Evolutionary conservation across 108 stramenopile species (phyloP), one percentile per base, ranked within the genome.

Genomic region (Aureococcus anophagefferens): DNA sequence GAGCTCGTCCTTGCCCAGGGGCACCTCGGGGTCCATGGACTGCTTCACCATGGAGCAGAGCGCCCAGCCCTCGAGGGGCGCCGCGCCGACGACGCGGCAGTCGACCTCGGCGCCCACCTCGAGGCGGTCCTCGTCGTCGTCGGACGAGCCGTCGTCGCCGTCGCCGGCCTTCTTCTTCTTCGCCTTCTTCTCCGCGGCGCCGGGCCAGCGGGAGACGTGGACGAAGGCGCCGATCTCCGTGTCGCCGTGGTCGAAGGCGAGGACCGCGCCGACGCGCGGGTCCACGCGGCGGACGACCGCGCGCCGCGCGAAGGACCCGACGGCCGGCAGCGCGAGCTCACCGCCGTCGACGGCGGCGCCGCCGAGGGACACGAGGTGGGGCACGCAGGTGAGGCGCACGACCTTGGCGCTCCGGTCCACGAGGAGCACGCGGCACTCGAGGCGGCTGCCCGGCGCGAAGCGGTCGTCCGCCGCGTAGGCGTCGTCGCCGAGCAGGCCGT

Each of bases 81-180:
- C 66, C 32, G 45, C 16, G 0, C 77, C 79, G 30, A 77, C 75
- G 15, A 78, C 74, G 34, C 79, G 77, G 37, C 75, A 78, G 35
- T 31, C 36, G 0, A 74, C 77, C 21, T 25, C 51, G 13, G 51
- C 25, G 51, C 21, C 51, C 37, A 40, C 37, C 25, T 16, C 51
- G 21, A 25, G 51, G 21, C 25, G 3, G 17, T 25, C 51, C 25
- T 59, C 51, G 7, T 4, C 4, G 11, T 40, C 11, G 11, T 40
- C 37, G 7, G 7, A 4, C 37, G 7, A 4, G 7, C 37, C 37
- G 37, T 40, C 37, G 7, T 40, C 37, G 37, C 4, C 37, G 37
- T 9, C 37, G 37, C 7, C 37, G 37, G 11, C 11, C 11, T 40
- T 40, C 11, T 40, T 40, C 7, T 40, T 40, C n/a, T n/a, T n/a